These are phyloP conservation scores for Canavalia ensiformis DNA, from an alignment of 306 rosid species.

Conservation along the genomic window DNA sequence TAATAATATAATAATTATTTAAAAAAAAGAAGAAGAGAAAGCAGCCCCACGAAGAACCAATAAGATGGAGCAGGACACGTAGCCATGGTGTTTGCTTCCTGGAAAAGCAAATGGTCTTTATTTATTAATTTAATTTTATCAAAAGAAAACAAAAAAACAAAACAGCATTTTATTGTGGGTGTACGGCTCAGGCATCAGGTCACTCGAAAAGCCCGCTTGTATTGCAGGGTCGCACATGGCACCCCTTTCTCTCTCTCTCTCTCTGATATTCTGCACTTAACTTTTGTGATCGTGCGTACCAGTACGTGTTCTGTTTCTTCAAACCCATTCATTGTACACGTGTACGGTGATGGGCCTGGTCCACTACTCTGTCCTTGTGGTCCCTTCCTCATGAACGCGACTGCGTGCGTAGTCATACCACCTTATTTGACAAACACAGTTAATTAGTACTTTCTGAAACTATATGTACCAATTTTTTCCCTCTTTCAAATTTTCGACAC, in stretches of 20 bases:
- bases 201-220: slow-evolving; percentile 42
- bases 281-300: slow-evolving; percentile 56
- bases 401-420: background rate
- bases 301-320: slow-evolving; percentile 45
- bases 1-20: background rate
- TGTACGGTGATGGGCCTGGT: slow-evolving; percentile 55
- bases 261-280: slow-evolving; percentile 40
- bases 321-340: slow-evolving; percentile 57
- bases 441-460: slow-evolving; percentile 18
- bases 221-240: slow-evolving; percentile 67
- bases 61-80: slow-evolving; percentile 37
- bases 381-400: slow-evolving; percentile 18
- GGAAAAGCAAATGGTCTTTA: slow-evolving; percentile 37
- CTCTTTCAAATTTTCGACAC: background rate
- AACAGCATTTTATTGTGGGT: slow-evolving; percentile 27
- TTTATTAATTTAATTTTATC: background rate
- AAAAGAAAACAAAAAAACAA: slow-evolving; percentile 33
- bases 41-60: slow-evolving; percentile 26
- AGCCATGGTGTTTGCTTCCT: background rate
- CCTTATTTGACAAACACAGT: background rate
- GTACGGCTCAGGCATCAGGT: slow-evolving; percentile 47
- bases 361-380: slow-evolving; percentile 20
- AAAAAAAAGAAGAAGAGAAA: background rate
- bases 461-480: background rate
- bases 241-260: background rate